phyloP scores from a whole-genome alignment of 2,329 filamentous ascomycete species.

The Thelonectria rubi region DNA sequence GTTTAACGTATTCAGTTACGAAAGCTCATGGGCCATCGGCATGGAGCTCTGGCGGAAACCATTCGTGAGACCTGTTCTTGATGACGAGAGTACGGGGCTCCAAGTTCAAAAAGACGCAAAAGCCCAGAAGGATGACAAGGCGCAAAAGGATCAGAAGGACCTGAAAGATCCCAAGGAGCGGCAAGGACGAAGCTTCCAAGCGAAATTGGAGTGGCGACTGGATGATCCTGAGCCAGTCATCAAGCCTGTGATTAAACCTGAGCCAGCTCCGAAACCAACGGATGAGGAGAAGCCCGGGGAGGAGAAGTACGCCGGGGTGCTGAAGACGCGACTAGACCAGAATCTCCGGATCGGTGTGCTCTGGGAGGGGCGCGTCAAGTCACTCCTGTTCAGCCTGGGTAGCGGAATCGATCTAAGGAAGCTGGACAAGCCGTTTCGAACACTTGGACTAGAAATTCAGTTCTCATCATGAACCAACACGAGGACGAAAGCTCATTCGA shows the following conservation, averaged over 20 bases:
- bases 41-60: constrained; percentile 89
- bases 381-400: constrained; percentile 89
- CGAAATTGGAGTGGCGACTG: constrained; percentile 61
- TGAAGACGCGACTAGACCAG: constrained; percentile 91
- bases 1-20: constrained; percentile 98
- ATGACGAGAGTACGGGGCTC: constrained; percentile 48
- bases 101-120: neutral
- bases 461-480: constrained; percentile 73
- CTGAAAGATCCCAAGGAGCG: constrained; percentile 8
- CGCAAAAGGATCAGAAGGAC: neutral
- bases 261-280: constrained; percentile 24
- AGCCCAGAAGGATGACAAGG: constrained; percentile 44
- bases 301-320: constrained; percentile 80
- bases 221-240: constrained; percentile 50
- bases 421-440: constrained; percentile 79
- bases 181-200: constrained; percentile 59
- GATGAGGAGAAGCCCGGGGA: constrained; percentile 50
- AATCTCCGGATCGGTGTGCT: constrained; percentile 84
- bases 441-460: constrained; percentile 80
- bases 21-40: constrained; percentile 91
- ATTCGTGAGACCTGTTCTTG: constrained; percentile 50
- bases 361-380: constrained; percentile 94
- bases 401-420: constrained; percentile 83
- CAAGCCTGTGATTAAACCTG: constrained; percentile 5
- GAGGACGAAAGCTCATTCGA: neutral